A percentile compares a stretch with the other conserved stretches of the same genome.
Evolutionary conservation across 2,329 filamentous ascomycete genomes (phyloP).

Genomic region (Cordyceps pruinosa): DNA sequence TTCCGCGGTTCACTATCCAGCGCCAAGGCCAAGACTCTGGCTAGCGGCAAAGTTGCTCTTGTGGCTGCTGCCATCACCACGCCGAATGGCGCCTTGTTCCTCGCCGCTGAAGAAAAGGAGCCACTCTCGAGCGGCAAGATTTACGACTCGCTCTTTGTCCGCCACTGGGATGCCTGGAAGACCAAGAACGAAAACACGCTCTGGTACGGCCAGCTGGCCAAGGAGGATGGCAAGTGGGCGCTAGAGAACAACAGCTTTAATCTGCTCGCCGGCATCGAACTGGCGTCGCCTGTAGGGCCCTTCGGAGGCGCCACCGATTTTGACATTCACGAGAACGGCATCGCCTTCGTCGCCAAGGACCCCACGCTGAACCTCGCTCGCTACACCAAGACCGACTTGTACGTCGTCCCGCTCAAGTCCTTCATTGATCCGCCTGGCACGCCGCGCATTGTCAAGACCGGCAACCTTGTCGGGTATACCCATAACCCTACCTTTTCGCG

Average conservation of each 20-base stretch:
- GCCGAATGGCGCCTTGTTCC: conserved; percentile 62
- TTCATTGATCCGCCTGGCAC: conserved; percentile 49
- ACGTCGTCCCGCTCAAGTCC: conserved; percentile 58
- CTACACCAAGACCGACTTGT: conserved; percentile 77
- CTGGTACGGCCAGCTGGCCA: conserved; percentile 60
- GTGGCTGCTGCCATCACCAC: conserved; percentile 58
- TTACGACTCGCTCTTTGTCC: conserved; percentile 68
- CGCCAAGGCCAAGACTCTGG: conserved; percentile 48
- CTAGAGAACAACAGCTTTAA: conserved; percentile 50
- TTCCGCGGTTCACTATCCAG: conserved; percentile 52
- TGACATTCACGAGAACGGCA: conserved; percentile 58
- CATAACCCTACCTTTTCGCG: conserved; percentile 65
- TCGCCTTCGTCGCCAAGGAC: conserved; percentile 71
- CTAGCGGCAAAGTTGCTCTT: conserved; percentile 44
- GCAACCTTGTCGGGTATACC: conserved; percentile 56
- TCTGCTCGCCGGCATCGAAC: conserved; percentile 50
- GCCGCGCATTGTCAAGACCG: conserved; percentile 47
- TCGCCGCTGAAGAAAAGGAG: conserved; percentile 53
- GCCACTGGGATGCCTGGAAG: conserved; percentile 77
- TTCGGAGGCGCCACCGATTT: conserved; percentile 80
- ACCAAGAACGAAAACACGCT: conserved; percentile 63
- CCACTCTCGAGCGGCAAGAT: conserved; percentile 58
- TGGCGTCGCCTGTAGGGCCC: conserved; percentile 64
- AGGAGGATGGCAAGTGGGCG: conserved; percentile 32
- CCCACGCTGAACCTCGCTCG: conserved; percentile 63